These are phyloP conservation scores for Solanum aculeatissimum DNA, from an alignment of 305 asterid genomes.

Conservation along the genomic window DNA sequence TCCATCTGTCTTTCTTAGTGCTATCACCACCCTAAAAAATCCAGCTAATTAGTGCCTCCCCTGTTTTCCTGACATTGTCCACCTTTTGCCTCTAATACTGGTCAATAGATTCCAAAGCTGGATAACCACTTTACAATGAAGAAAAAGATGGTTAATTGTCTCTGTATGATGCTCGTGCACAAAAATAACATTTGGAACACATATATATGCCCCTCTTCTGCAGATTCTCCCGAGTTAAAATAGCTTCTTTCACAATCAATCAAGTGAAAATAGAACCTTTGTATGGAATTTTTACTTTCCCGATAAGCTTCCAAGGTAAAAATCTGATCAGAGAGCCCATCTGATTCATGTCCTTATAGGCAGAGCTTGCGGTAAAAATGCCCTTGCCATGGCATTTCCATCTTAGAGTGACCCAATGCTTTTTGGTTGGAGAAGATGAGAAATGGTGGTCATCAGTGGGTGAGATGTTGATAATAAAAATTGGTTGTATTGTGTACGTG, in stretches of 20 bases:
- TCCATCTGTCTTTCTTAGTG: neutral
- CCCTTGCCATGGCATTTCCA: neutral
- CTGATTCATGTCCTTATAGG: neutral
- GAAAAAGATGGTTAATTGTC: neutral
- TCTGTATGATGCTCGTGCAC: neutral
- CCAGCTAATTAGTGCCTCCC: neutral
- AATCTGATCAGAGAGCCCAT: neutral
- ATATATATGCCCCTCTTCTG: neutral
- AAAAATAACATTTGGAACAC: neutral
- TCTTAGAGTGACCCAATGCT: neutral
- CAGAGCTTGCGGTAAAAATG: neutral
- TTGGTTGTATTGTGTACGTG: neutral
- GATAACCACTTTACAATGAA: neutral
- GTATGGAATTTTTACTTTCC: neutral
- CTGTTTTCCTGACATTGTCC: neutral
- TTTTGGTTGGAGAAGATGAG: neutral
- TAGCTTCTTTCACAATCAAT: neutral
- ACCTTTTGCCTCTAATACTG: neutral
- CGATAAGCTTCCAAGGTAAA: neutral
- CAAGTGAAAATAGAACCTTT: neutral
- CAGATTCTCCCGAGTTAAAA: neutral
- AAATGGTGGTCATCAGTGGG: neutral
- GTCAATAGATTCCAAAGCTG: neutral
- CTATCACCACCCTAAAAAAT: neutral
- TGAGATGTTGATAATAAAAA: neutral